Evolutionary conservation across 1,284 basidiomycete genomes (phyloP).

Genomic region (Termitomyces sp.): DNA sequence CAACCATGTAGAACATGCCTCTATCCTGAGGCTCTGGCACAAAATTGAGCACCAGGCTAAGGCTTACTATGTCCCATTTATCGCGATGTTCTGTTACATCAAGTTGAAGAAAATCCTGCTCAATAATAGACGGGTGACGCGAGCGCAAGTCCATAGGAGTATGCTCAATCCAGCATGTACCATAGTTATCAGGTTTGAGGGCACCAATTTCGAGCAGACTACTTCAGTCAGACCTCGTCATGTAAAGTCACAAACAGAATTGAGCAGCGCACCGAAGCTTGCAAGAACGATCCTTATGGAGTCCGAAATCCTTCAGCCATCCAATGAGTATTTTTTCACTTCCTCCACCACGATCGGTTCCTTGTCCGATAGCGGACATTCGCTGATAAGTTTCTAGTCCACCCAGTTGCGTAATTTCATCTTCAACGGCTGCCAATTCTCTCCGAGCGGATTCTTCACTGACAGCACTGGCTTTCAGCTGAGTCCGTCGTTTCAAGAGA

Average conservation of each 20-base stretch:
- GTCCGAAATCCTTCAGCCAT: slow-evolving; percentile 63
- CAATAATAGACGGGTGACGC: slow-evolving; percentile 68
- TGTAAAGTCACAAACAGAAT: neutral
- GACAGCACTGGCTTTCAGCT: slow-evolving; percentile 33
- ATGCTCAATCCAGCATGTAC: slow-evolving; percentile 66
- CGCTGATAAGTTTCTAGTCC: slow-evolving; percentile 76
- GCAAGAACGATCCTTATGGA: slow-evolving; percentile 27
- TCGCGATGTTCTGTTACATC: slow-evolving; percentile 40
- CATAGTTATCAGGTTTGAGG: slow-evolving; percentile 77
- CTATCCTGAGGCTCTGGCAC: slow-evolving; percentile 70
- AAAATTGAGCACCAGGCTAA: slow-evolving; percentile 86
- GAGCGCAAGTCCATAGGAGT: slow-evolving; percentile 79
- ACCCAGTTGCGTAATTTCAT: slow-evolving; percentile 62
- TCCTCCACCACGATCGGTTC: slow-evolving; percentile 76
- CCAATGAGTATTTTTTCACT: slow-evolving; percentile 72
- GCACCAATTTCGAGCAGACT: slow-evolving; percentile 87
- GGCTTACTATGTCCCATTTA: slow-evolving; percentile 74
- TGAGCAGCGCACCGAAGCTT: slow-evolving; percentile 38
- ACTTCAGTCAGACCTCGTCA: neutral
- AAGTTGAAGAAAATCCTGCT: slow-evolving; percentile 79
- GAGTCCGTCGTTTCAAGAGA: slow-evolving; percentile 55
- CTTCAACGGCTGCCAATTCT: slow-evolving; percentile 47
- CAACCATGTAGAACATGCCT: slow-evolving; percentile 42
- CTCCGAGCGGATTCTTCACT: slow-evolving; percentile 19
- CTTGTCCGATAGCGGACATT: slow-evolving; percentile 78